A percentile compares a stretch with the other conserved stretches of the same genome.
These are phyloP conservation scores for Ilex aquifolium DNA, from an alignment of 257 asterid species.

Conservation along the genomic window DNA sequence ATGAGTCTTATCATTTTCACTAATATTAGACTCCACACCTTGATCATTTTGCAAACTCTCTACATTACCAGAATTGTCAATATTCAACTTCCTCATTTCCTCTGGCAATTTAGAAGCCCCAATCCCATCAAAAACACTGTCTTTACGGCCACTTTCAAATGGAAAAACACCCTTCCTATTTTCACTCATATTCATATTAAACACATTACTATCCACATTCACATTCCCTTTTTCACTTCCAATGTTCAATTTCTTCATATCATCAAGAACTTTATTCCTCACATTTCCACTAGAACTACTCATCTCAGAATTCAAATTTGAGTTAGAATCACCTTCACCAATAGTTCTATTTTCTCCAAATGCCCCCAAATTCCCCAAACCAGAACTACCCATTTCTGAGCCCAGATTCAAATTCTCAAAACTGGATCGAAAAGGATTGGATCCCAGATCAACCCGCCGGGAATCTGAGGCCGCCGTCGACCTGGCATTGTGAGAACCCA, in stretches of 20 bases:
- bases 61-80: slow-evolving; percentile 28
- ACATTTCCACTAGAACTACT: slow-evolving; percentile 15
- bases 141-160: slow-evolving; percentile 8
- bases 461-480: slow-evolving; percentile 1
- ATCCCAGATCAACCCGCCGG: slow-evolving; percentile 1
- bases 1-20: neutral
- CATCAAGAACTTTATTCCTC: slow-evolving; percentile 35
- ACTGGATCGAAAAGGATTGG: slow-evolving; percentile 34
- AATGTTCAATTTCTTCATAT: slow-evolving; percentile 41
- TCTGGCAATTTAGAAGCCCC: slow-evolving; percentile 47
- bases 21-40: slow-evolving; percentile 9
- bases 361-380: slow-evolving; percentile 10
- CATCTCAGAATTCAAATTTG: slow-evolving; percentile 18
- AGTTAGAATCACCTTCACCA: slow-evolving; percentile 16
- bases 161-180: slow-evolving; percentile 7
- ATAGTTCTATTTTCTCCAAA: slow-evolving; percentile 29
- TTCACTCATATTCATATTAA: slow-evolving; percentile 23
- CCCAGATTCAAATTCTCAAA: slow-evolving; percentile 30
- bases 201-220: slow-evolving; percentile 11
- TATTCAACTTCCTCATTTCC: slow-evolving; percentile 49
- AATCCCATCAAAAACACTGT: slow-evolving; percentile 23
- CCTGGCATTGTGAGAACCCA: slow-evolving; percentile 35
- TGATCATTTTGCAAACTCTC: neutral
- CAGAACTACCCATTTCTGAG: slow-evolving; percentile 14
- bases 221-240: slow-evolving; percentile 29